Base-by-base conservation (phyloP, 495 filamentous ascomycete species). In the Trichocladium antarcticum region DNA sequence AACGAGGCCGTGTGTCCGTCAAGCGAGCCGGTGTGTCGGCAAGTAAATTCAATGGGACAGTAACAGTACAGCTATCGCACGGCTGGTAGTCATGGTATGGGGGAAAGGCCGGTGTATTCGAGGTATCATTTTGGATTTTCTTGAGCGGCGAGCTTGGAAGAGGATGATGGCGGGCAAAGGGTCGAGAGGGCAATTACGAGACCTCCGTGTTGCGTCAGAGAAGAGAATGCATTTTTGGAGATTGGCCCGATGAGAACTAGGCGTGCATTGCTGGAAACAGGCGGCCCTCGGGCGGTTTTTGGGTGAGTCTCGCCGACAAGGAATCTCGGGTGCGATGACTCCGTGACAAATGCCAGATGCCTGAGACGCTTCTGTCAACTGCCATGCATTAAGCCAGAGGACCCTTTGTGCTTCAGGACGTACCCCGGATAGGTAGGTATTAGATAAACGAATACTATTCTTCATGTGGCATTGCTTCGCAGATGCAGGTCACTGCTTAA, bases 101-200 rank as follows among this genome's bases (percentile, higher is more conserved):
- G 55, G 54, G 52, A 57, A 56, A 35, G 57, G 32, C 49, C 34
- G 62, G 32, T 73, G 69, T 66, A 81, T 68, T 72, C 69, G 70
- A 63, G 68, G 69, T 70, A 78, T 70, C 82, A 86, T 86, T 55
- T 78, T 82, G 67, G 45, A 58, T 48, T 53, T n/a, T 57, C 15
- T 36, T 6, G 46, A 47, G 56, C 41, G 19, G 40, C 45, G 32
- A 37, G 55, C 52, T 56, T 51, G 38, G 2, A 22, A 31, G 27
- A 19, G 28, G 35, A 37, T 29, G 27, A 38, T 14, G 29, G 28
- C 11, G 35, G 19, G 37, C 32, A 39, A 37, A 36, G 27, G 39
- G 24, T 45, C 50, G 50, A 49, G 35, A 55, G 47, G 36, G 42
- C 31, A 50, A 14, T 34, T 14, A 14, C 15, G 12, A 16, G 28